A percentile compares a stretch with the other conserved stretches of the same genome.
These are phyloP conservation scores for Fusarium piperis DNA, from an alignment of 2,329 filamentous ascomycete species.

Conservation along the genomic window DNA sequence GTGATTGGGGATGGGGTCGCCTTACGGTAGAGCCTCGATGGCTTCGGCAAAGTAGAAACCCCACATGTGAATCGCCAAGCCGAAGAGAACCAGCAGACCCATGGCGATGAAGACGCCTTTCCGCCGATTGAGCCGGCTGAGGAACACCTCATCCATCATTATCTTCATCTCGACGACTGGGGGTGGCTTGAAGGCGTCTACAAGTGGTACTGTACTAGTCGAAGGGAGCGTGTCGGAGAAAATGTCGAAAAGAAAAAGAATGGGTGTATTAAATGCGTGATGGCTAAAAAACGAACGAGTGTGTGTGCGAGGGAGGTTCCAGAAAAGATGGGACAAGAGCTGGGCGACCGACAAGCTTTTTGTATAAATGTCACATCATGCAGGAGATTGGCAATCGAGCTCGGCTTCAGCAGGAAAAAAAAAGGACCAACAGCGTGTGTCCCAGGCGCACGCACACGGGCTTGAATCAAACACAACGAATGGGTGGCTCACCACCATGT, in stretches of 20 bases:
- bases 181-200: neutral
- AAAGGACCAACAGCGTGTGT: neutral
- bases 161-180: neutral
- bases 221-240: neutral
- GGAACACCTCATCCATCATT: neutral
- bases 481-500: neutral
- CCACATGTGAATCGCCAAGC: neutral
- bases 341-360: neutral
- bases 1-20: neutral
- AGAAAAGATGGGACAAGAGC: neutral
- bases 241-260: neutral
- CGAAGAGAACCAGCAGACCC: neutral
- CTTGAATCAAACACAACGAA: neutral
- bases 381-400: neutral
- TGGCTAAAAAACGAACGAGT: neutral
- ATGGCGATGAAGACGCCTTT: neutral
- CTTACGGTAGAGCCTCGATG: neutral
- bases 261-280: neutral
- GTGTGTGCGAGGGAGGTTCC: neutral
- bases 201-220: no score
- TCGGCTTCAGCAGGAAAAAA: neutral
- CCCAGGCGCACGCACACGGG: neutral
- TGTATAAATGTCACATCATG: conserved; percentile 1
- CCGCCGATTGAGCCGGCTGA: neutral
- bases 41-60: neutral